Percentiles rank a stretch among this genome's conserved stretches.
These are phyloP conservation scores for Microcos paniculata DNA, from an alignment of 345 rosid species.

Conservation along the genomic window DNA sequence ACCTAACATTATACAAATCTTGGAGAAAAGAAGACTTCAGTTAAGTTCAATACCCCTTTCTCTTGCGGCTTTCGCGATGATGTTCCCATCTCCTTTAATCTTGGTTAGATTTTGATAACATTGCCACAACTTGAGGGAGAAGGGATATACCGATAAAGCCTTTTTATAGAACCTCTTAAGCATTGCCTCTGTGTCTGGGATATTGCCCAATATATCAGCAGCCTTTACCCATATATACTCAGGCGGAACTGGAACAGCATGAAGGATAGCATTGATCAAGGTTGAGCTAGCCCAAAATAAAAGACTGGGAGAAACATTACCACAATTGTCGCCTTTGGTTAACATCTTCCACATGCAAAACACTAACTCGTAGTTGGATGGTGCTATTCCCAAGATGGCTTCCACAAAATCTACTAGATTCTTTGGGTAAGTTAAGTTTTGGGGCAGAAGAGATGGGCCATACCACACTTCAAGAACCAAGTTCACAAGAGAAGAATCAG, in stretches of 20 bases:
- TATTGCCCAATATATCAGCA: slow-evolving; percentile 46
- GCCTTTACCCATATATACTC: slow-evolving; percentile 81
- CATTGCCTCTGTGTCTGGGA: slow-evolving; percentile 34
- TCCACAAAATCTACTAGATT: slow-evolving; percentile 87
- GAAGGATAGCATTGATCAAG: slow-evolving; percentile 53
- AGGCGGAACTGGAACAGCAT: slow-evolving; percentile 74
- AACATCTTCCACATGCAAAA: slow-evolving; percentile 60
- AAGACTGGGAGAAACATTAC: slow-evolving; percentile 36
- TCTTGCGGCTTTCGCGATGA: slow-evolving; percentile 52
- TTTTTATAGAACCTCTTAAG: slow-evolving; percentile 56
- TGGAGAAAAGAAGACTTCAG: slow-evolving; percentile 15
- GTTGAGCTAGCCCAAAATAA: slow-evolving; percentile 70
- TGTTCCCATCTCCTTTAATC: slow-evolving; percentile 34
- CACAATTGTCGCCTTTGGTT: slow-evolving; percentile 22
- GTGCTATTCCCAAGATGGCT: slow-evolving; percentile 59
- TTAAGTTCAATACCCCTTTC: slow-evolving; percentile 55
- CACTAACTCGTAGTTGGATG: slow-evolving; percentile 64
- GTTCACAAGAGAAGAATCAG: slow-evolving; percentile 52
- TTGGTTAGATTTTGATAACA: slow-evolving; percentile 29
- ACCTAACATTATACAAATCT: neutral
- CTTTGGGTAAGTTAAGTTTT: slow-evolving; percentile 40
- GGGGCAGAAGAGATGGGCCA: slow-evolving; percentile 75
- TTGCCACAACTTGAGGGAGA: slow-evolving; percentile 67
- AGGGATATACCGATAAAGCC: slow-evolving; percentile 69
- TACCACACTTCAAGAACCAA: slow-evolving; percentile 68